Conservation (phyloP, 345 rosid genomes). For the Passiflora organensis region DNA sequence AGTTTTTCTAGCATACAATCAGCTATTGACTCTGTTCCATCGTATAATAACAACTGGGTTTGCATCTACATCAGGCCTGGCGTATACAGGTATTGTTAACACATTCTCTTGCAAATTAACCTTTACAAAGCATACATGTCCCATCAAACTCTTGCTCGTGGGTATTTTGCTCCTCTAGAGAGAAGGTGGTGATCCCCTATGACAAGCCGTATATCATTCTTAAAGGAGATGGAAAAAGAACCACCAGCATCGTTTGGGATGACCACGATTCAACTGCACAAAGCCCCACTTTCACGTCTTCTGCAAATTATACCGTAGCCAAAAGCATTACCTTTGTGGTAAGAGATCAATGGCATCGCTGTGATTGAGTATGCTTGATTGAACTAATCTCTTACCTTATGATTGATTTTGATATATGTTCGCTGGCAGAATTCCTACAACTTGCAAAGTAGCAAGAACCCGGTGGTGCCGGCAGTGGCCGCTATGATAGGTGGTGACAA, state of each 20-base stretch:
- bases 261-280: conserved; percentile 37
- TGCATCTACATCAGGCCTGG: conserved; percentile 48
- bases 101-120: not conserved
- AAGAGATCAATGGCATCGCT: not conserved
- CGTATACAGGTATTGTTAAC: conserved; percentile 35
- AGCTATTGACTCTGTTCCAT: conserved; percentile 55
- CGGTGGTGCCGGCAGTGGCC: conserved; percentile 49
- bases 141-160: not conserved
- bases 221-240: conserved; percentile 48
- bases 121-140: not conserved
- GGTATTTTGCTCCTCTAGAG: conserved; percentile 30
- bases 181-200: conserved; percentile 60
- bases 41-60: conserved; percentile 41
- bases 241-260: conserved; percentile 58
- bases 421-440: conserved; percentile 58
- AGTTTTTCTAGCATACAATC: conserved; percentile 50
- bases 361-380: not conserved
- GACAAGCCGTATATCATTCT: conserved; percentile 62
- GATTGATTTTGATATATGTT: too few species aligned
- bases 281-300: conserved; percentile 61
- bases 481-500: conserved; percentile 65
- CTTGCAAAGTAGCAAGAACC: conserved; percentile 33
- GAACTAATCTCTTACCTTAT: too few species aligned
- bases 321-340: conserved; percentile 52
- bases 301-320: conserved; percentile 55